Evolutionary conservation across 306 rosid species (phyloP).

Genomic region (Citrullus colocynthis): DNA sequence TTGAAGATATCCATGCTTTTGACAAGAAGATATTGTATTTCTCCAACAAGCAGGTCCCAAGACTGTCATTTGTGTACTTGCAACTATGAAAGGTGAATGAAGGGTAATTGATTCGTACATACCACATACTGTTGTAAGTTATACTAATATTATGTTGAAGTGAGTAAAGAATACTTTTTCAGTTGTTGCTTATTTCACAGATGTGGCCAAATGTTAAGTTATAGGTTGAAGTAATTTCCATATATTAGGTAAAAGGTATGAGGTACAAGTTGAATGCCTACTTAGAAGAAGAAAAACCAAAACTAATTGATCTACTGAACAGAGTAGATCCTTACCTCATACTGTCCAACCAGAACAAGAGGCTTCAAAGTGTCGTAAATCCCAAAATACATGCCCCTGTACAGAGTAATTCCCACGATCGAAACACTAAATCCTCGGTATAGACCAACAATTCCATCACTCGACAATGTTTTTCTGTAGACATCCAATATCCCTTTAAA

Average conservation of each 20-base stretch:
- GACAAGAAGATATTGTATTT: neutral
- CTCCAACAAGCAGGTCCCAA: neutral
- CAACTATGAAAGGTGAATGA: neutral
- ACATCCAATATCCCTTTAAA: conserved; percentile 77
- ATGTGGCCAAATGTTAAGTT: neutral
- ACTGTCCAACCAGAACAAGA: conserved; percentile 61
- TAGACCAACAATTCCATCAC: conserved; percentile 70
- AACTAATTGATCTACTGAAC: neutral
- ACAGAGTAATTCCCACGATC: conserved; percentile 76
- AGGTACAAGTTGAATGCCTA: neutral
- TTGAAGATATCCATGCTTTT: neutral
- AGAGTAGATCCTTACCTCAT: conserved; percentile 47
- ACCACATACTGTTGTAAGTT: neutral
- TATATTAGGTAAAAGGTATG: neutral
- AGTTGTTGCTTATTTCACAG: neutral
- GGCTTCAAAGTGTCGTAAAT: conserved; percentile 92
- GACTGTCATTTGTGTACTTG: neutral
- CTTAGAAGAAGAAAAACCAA: neutral
- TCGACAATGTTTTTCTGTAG: conserved; percentile 64
- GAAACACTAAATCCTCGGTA: conserved; percentile 92
- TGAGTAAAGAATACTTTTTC: neutral
- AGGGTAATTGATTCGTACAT: neutral
- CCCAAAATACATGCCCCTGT: conserved; percentile 96
- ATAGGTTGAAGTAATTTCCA: neutral
- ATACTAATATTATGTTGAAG: neutral